Base-by-base conservation (phyloP, 805 yeast species). In the Lipomyces orientalis region DNA sequence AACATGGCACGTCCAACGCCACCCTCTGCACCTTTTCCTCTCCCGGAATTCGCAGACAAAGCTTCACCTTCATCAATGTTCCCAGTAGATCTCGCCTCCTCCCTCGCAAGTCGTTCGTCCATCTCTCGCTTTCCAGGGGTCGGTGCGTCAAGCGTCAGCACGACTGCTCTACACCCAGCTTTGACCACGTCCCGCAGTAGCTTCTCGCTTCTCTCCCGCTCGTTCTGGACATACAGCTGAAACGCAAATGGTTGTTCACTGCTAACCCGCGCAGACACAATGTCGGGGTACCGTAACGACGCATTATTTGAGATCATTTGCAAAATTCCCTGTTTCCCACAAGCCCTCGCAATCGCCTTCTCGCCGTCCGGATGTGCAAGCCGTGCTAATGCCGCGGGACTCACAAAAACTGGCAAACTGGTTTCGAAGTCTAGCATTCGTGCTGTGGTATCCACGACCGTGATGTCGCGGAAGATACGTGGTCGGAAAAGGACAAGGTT, bases 71-170 rank as follows among this genome's bases (percentile, higher is more conserved):
- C 66, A 22, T 58, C 63, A 4, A 22, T 60, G 8, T 54, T 19
- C 6, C 68, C 71, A 74, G 73, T 62, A 77, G 35, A 64, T 25
- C 69, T 64, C 19, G 69, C 71, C 51, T 68, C 71, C 51, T 62
- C 64, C 12, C 66, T 35, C 9, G 64, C 80, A 65, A 78, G 76
- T 60, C 85, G 75, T 73, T 77, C 79, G 65, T 83, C 86, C 68
- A 82, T 81, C 68, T 85, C 87, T 57, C 88, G 77, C 49, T 83
- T 78, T 4, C 88, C 87, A 60, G 85, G 77, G 56, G 79, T 80
- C 1, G 86, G 84, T n/a, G 84, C 80, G 70, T 85, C 87, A 12
- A 84, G 86, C 6, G 87, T 85, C 62, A 85, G 79, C 69, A 84
- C 83, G 4, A 85, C 68, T 0, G 81, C 86, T 68, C 79, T 82